Percentiles rank a stretch among this genome's conserved stretches.
Evolutionary conservation across 768 basidiomycete genomes (phyloP).

Genomic region (Boletus rex-veris): DNA sequence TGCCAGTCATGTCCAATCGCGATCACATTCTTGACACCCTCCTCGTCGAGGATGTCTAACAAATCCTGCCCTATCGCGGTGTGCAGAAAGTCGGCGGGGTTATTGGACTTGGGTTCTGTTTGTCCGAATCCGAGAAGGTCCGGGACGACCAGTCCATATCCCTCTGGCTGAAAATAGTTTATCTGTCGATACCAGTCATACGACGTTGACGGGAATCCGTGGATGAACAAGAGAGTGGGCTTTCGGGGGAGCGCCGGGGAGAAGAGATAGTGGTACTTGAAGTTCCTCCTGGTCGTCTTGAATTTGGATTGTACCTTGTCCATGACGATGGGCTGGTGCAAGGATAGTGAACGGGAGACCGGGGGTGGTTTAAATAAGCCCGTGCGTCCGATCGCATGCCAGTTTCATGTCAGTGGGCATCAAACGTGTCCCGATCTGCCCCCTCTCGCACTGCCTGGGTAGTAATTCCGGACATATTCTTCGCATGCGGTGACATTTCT

Average conservation of each 20-base stretch:
- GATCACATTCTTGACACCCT: constrained; percentile 30
- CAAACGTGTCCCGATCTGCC: constrained; percentile 18
- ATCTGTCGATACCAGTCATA: constrained; percentile 43
- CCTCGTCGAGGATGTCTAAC: constrained; percentile 38
- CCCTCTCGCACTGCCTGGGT: constrained; percentile 16
- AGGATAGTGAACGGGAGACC: background rate
- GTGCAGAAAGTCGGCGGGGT: constrained; percentile 26
- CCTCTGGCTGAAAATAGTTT: constrained; percentile 35
- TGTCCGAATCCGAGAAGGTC: constrained; percentile 47
- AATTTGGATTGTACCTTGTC: constrained; percentile 27
- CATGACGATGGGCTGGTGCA: constrained; percentile 12
- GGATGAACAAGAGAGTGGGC: constrained; percentile 41
- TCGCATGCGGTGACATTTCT: background rate
- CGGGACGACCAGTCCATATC: constrained; percentile 44
- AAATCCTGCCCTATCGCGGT: constrained; percentile 32
- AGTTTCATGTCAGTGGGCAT: constrained; percentile 9
- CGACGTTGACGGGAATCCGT: constrained; percentile 44
- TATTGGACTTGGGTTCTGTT: constrained; percentile 40
- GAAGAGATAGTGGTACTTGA: constrained; percentile 37
- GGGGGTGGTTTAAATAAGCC: constrained; percentile 6
- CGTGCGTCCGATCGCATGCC: constrained; percentile 11
- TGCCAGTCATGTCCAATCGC: constrained; percentile 43
- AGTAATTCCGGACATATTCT: constrained; percentile 4
- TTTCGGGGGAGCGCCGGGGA: constrained; percentile 24
- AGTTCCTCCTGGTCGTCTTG: constrained; percentile 34